A percentile compares a stretch with the other conserved stretches of the same genome.
Conservation (phyloP, 2,329 filamentous ascomycete species). For the Xylariales sp. region DNA sequence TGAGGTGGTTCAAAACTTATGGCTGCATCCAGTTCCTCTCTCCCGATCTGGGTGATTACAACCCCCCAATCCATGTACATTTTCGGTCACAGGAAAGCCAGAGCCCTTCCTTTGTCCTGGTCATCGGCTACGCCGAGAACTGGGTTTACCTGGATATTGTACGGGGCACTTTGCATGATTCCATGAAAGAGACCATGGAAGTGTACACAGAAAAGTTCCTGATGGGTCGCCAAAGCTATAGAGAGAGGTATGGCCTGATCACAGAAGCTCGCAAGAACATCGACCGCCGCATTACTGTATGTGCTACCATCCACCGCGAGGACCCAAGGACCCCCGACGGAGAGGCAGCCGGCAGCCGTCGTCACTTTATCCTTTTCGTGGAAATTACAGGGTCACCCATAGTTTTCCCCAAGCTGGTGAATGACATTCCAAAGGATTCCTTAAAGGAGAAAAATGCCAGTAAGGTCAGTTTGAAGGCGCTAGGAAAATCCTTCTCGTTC, state of each 20-base stretch:
- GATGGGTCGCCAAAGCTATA: slow-evolving; percentile 4
- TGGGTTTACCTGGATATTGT: slow-evolving; percentile 2
- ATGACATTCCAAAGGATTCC: neutral
- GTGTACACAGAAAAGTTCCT: neutral
- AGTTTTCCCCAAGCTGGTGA: neutral
- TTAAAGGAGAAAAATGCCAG: neutral
- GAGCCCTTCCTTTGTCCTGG: neutral
- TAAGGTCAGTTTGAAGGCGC: neutral
- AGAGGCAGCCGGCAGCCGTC: slow-evolving; percentile 3
- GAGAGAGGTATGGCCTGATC: slow-evolving; percentile 2
- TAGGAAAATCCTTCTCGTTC: neutral
- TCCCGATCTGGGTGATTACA: slow-evolving; percentile 2
- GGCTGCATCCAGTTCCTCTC: slow-evolving; percentile 2
- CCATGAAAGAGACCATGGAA: neutral
- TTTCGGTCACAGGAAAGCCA: neutral
- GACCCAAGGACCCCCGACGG: slow-evolving; percentile 2
- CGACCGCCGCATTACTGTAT: neutral
- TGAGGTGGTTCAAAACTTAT: neutral
- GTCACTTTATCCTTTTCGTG: slow-evolving; percentile 4
- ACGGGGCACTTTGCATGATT: neutral
- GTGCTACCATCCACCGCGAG: neutral
- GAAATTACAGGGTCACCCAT: too few species aligned
- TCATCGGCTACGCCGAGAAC: slow-evolving; percentile 4
- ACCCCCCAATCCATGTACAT: slow-evolving; percentile 2
- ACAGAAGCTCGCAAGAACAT: neutral